Evolutionary conservation across 768 basidiomycete genomes (phyloP).

Genomic region (Candolleomyces aberdarensis): DNA sequence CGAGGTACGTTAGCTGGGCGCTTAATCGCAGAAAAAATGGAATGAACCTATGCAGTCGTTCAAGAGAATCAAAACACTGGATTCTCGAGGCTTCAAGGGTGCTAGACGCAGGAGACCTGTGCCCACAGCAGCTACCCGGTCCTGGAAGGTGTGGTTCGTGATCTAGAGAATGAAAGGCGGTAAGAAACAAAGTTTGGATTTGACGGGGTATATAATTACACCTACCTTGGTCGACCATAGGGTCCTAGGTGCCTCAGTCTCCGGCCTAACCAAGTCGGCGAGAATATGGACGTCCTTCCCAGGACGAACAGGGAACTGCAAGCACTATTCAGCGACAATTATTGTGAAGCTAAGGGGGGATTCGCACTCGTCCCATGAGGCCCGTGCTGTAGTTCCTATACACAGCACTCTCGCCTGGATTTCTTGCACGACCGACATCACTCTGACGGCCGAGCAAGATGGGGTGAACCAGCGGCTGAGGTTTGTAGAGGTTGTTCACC

Average conservation of each 20-base stretch:
- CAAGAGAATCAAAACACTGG: slow-evolving; percentile 70
- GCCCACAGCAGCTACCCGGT: slow-evolving; percentile 70
- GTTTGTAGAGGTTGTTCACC: slow-evolving; percentile 74
- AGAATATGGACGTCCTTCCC: slow-evolving; percentile 68
- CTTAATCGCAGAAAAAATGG: neutral
- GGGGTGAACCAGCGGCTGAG: slow-evolving; percentile 88
- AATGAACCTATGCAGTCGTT: slow-evolving; percentile 74
- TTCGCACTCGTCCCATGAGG: slow-evolving; percentile 70
- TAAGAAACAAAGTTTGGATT: neutral
- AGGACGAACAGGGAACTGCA: slow-evolving; percentile 71
- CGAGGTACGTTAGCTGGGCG: neutral
- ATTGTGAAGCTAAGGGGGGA: neutral
- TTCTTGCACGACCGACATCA: slow-evolving; percentile 79
- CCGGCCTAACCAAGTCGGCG: slow-evolving; percentile 63
- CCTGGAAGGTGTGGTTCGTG: slow-evolving; percentile 67
- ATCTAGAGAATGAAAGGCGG: slow-evolving; percentile 43
- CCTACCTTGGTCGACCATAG: slow-evolving; percentile 77
- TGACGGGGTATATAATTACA: slow-evolving; percentile 6
- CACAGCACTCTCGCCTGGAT: slow-evolving; percentile 78
- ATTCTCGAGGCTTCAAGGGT: slow-evolving; percentile 52
- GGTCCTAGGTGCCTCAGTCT: slow-evolving; percentile 63
- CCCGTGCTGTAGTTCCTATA: slow-evolving; percentile 91
- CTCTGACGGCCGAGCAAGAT: slow-evolving; percentile 90
- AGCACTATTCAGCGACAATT: neutral
- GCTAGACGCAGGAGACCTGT: slow-evolving; percentile 63